A percentile compares a stretch with the other conserved stretches of the same genome.
These are phyloP conservation scores for Anaeromyces robustus DNA, from an alignment of 192 early-diverging fungal genomes.

Conservation along the genomic window DNA sequence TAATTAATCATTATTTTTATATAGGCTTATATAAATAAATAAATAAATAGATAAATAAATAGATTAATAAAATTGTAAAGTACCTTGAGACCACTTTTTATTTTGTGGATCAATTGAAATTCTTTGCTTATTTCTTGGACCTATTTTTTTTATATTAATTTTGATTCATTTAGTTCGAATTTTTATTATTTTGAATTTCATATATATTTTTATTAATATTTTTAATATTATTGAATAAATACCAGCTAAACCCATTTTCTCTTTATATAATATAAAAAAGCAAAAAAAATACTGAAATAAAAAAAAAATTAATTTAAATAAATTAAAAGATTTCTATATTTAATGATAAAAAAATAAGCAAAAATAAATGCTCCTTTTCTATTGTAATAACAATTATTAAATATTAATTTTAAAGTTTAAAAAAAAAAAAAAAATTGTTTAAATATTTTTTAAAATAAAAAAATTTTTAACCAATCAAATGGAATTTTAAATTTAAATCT, in stretches of 20 bases:
- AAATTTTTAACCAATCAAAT: background rate
- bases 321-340: no score
- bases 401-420: background rate
- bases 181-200: no score
- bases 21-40: no score
- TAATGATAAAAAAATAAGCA: no score
- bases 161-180: background rate
- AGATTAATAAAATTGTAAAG: background rate
- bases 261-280: no score
- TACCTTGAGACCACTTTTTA: slow-evolving; percentile 71
- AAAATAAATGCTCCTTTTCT: no score
- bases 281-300: no score
- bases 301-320: no score
- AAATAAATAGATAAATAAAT: no score
- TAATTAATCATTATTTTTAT: no score
- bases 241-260: background rate
- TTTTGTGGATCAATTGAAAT: slow-evolving; percentile 84
- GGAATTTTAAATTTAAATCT: background rate
- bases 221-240: background rate
- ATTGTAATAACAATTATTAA: background rate
- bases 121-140: slow-evolving; percentile 53
- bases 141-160: slow-evolving; percentile 2
- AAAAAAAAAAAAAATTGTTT: background rate
- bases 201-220: background rate
- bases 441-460: background rate